Evolutionary conservation across 768 basidiomycete genomes (phyloP).

Genomic region (Fomitopsis serialis): DNA sequence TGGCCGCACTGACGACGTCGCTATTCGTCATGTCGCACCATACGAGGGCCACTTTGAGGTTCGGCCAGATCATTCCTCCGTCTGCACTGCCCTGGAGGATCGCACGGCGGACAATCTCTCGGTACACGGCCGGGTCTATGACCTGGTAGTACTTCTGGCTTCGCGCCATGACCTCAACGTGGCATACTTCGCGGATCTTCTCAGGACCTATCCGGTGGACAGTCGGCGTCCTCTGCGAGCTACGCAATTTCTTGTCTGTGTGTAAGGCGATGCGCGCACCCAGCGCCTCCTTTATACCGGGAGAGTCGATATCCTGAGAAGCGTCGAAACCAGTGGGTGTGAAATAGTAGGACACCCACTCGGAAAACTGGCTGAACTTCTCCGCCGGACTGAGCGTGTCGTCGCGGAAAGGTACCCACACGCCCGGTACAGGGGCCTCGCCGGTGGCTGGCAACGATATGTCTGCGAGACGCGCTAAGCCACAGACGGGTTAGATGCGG

Average conservation of each 20-base stretch:
- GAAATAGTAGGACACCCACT: constrained; percentile 3
- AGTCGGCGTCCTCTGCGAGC: background rate
- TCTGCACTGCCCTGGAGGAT: background rate
- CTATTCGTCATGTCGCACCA: constrained; percentile 4
- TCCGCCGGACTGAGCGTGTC: background rate
- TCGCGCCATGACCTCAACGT: background rate
- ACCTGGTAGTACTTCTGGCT: background rate
- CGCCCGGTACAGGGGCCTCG: background rate
- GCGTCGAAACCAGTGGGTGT: background rate
- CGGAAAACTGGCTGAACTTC: background rate
- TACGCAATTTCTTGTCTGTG: background rate
- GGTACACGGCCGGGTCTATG: background rate
- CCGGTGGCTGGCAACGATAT: background rate
- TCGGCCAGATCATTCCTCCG: background rate
- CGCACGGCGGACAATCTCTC: background rate
- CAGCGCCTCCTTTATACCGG: background rate
- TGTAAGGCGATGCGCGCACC: background rate
- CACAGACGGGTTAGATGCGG: background rate
- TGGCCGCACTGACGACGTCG: background rate
- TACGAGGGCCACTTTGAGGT: background rate
- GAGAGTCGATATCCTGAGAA: background rate
- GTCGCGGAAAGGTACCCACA: background rate
- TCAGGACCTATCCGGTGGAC: background rate
- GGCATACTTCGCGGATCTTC: background rate
- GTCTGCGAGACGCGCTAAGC: background rate